phyloP scores from a whole-genome alignment of 2,329 filamentous ascomycete species.

The Colletotrichum chlorophyti region DNA sequence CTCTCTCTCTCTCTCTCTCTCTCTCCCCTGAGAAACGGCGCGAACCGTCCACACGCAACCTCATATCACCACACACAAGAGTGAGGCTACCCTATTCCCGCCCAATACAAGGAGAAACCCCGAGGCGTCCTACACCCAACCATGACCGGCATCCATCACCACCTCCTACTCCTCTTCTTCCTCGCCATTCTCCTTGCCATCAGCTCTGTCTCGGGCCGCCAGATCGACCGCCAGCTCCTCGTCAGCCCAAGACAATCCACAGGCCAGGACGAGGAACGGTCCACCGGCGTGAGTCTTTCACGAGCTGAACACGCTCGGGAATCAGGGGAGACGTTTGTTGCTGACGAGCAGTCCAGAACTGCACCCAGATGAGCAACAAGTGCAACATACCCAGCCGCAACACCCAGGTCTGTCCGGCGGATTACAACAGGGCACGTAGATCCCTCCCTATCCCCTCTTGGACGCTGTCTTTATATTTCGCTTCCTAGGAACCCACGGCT shows the following conservation, averaged over 20 bases:
- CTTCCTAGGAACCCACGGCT: background rate
- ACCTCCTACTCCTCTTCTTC: background rate
- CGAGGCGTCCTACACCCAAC: too few species aligned
- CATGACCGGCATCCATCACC: background rate
- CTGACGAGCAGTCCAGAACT: conserved; percentile 3
- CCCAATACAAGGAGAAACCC: background rate
- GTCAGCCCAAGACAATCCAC: conserved; percentile 4
- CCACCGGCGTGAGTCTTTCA: conserved; percentile 14
- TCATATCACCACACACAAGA: too few species aligned
- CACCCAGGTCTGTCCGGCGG: conserved; percentile 21
- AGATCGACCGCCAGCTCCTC: background rate
- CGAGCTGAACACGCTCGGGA: background rate
- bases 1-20: too few species aligned
- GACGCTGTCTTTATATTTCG: too few species aligned
- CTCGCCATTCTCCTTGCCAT: background rate
- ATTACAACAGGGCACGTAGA: conserved; percentile 22
- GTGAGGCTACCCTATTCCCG: background rate
- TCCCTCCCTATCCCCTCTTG: background rate
- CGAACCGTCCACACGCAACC: too few species aligned
- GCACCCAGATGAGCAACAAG: conserved; percentile 25
- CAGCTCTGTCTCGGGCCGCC: background rate
- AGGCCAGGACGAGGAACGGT: conserved; percentile 15
- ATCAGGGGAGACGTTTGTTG: too few species aligned
- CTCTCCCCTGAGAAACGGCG: too few species aligned
- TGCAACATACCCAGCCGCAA: conserved; percentile 12